These are phyloP conservation scores for Ceratobasidium sp. DNA, from an alignment of 1,284 basidiomycete species.

Conservation along the genomic window DNA sequence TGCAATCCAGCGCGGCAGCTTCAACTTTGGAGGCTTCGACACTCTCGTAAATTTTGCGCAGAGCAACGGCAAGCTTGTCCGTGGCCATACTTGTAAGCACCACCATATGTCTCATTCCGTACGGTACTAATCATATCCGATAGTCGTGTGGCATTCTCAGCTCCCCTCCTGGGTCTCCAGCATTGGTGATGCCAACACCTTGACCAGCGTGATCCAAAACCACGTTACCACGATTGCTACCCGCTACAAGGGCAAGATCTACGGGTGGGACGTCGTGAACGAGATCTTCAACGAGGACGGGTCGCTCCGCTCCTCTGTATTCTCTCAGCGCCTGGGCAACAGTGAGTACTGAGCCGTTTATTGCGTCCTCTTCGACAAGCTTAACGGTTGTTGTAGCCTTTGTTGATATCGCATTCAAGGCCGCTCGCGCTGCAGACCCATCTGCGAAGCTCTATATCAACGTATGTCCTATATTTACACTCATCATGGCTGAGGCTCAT, in stretches of 20 bases:
- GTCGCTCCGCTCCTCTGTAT: conserved; percentile 46
- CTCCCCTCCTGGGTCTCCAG: conserved; percentile 41
- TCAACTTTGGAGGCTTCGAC: conserved; percentile 38
- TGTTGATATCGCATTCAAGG: conserved; percentile 52
- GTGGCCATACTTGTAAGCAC: conserved; percentile 32
- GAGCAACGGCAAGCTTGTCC: conserved; percentile 39
- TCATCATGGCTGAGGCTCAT: neutral
- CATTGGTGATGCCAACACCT: conserved; percentile 17
- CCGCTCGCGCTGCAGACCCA: conserved; percentile 37
- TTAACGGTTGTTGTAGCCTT: conserved; percentile 41
- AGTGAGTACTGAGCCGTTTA: neutral
- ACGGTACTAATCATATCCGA: neutral
- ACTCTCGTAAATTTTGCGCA: conserved; percentile 41
- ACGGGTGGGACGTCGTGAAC: conserved; percentile 41
- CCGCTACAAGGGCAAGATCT: conserved; percentile 41
- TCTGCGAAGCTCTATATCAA: conserved; percentile 53
- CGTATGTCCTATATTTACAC: neutral
- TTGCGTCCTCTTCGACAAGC: neutral
- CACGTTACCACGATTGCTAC: conserved; percentile 29
- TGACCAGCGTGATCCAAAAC: conserved; percentile 41
- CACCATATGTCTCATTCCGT: too few relatives aligned
- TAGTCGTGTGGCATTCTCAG: conserved; percentile 43
- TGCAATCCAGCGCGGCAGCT: conserved; percentile 49
- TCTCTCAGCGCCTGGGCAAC: conserved; percentile 43
- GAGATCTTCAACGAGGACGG: conserved; percentile 48